Conservation (phyloP, 345 rosid species). For the Pistacia vera region DNA sequence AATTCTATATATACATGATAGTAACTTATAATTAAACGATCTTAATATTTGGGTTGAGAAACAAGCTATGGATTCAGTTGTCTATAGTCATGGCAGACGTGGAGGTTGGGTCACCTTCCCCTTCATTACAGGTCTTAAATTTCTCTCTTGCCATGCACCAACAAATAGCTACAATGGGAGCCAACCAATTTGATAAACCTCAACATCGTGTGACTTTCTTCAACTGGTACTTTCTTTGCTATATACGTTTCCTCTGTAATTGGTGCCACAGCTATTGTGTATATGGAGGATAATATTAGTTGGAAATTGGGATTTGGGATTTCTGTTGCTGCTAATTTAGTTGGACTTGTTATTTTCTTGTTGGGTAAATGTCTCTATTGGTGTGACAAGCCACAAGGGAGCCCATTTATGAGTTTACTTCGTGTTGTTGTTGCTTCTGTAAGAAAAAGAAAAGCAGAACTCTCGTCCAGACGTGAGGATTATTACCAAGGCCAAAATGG, state of each 20-base stretch:
- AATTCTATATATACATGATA: too few species aligned
- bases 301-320: slow-evolving; percentile 30
- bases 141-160: too few species aligned
- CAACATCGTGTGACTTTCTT: slow-evolving; percentile 20
- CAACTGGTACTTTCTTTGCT: slow-evolving; percentile 29
- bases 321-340: slow-evolving; percentile 15
- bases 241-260: slow-evolving; percentile 7
- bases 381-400: slow-evolving; percentile 23
- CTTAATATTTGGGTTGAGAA: too few species aligned
- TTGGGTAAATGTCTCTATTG: slow-evolving; percentile 18
- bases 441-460: slow-evolving; percentile 17
- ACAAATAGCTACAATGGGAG: slow-evolving; percentile 19
- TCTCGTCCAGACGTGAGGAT: slow-evolving; percentile 7
- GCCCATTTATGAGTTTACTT: slow-evolving; percentile 17
- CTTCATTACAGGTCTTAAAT: too few species aligned
- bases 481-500: slow-evolving; percentile 15
- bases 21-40: too few species aligned
- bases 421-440: slow-evolving; percentile 13
- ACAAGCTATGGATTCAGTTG: too few species aligned
- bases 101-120: too few species aligned
- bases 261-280: slow-evolving; percentile 22
- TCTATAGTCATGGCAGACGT: too few species aligned
- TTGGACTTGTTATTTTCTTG: neutral
- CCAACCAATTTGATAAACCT: slow-evolving; percentile 23
- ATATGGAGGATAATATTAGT: slow-evolving; percentile 26